phyloP scores from a whole-genome alignment of 169 alveolate species.

The Cytauxzoon felis region DNA sequence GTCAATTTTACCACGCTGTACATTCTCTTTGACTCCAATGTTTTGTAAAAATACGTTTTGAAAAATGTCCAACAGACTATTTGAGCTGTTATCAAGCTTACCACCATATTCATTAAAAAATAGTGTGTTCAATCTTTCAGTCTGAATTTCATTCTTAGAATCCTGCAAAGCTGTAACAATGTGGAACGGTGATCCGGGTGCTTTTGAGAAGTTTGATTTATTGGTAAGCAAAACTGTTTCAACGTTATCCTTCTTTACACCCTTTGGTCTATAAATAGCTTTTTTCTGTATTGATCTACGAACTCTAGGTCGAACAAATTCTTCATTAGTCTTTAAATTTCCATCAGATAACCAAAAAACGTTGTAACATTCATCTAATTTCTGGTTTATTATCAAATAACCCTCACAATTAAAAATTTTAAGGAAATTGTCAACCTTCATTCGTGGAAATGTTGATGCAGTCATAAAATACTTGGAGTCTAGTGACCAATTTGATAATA shows the following conservation, averaged over 20 bases:
- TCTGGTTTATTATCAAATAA: constrained; percentile 46
- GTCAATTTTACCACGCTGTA: neutral
- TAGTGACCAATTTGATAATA: constrained; percentile 71
- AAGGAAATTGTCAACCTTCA: constrained; percentile 73
- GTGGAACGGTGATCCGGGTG: constrained; percentile 28
- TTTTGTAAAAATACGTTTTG: constrained; percentile 37
- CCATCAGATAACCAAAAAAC: constrained; percentile 52
- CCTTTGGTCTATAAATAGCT: constrained; percentile 52
- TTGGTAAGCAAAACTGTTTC: neutral
- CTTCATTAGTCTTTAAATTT: neutral
- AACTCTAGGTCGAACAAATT: constrained; percentile 50
- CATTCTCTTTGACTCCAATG: neutral
- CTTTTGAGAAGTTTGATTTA: constrained; percentile 5
- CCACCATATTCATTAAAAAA: constrained; percentile 52
- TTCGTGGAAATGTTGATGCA: constrained; percentile 76
- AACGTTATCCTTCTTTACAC: constrained; percentile 2
- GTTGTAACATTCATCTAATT: constrained; percentile 56
- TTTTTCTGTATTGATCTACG: constrained; percentile 39
- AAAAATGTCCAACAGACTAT: constrained; percentile 36
- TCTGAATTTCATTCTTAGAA: too few relatives aligned
- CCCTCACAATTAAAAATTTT: constrained; percentile 73
- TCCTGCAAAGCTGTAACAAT: too few relatives aligned
- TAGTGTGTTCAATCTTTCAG: too few relatives aligned
- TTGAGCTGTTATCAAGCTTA: constrained; percentile 49
- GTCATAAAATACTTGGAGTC: constrained; percentile 70